Evolutionary conservation across 2,329 filamentous ascomycete genomes (phyloP).

Genomic region (Xylariales sp.): DNA sequence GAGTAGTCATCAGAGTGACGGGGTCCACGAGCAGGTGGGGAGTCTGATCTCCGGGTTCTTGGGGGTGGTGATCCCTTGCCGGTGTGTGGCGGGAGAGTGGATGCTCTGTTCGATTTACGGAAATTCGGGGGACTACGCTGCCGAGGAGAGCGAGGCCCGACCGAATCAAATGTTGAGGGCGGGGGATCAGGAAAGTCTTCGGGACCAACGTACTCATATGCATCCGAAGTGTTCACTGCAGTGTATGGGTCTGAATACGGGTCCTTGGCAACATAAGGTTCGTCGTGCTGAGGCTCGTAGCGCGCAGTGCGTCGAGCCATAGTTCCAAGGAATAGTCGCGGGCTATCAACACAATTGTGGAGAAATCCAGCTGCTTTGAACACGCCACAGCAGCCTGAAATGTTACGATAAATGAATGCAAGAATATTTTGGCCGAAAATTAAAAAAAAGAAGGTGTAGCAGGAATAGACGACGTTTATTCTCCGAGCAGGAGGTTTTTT

Average conservation of each 20-base stretch:
- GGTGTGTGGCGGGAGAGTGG: slow-evolving; percentile 2
- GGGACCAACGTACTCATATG: slow-evolving; percentile 8
- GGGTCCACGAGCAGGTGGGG: background rate
- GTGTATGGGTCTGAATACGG: slow-evolving; percentile 8
- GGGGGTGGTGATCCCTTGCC: slow-evolving; percentile 7
- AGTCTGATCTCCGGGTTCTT: slow-evolving; percentile 19
- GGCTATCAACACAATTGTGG: background rate
- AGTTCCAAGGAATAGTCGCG: background rate
- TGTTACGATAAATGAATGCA: too few relatives aligned
- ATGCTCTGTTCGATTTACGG: slow-evolving; percentile 1
- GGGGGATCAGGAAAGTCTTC: slow-evolving; percentile 9
- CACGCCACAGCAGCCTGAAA: too few relatives aligned
- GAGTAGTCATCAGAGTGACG: slow-evolving; percentile 1
- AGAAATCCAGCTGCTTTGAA: background rate
- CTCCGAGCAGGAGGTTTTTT: too few relatives aligned
- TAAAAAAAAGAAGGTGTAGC: too few relatives aligned
- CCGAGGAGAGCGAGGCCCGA: background rate
- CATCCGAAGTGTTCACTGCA: slow-evolving; percentile 3
- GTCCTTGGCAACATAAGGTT: slow-evolving; percentile 5
- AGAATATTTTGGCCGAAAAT: too few relatives aligned
- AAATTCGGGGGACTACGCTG: background rate
- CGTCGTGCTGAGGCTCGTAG: slow-evolving; percentile 5
- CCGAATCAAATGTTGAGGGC: slow-evolving; percentile 5
- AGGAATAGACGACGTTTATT: too few relatives aligned
- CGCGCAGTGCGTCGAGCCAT: slow-evolving; percentile 6